These are phyloP conservation scores for Arthroderma sp. DNA, from an alignment of 2,329 filamentous ascomycete species.

Conservation along the genomic window DNA sequence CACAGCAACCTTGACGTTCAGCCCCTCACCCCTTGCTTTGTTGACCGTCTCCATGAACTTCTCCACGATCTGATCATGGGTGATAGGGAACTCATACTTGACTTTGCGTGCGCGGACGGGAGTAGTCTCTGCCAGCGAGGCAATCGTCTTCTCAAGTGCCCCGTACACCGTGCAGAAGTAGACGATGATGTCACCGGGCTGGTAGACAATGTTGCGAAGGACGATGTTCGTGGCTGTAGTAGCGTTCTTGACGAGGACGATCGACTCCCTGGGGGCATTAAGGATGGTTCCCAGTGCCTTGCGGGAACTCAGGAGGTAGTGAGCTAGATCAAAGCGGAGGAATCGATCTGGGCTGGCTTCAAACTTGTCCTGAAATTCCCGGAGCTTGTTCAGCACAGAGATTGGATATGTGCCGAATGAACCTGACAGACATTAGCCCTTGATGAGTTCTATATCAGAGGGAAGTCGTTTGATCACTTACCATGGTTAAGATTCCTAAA, in stretches of 20 bases:
- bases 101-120: slow-evolving; percentile 44
- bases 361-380: slow-evolving; percentile 51
- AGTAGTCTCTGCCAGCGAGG: slow-evolving; percentile 59
- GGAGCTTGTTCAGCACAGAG: slow-evolving; percentile 47
- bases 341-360: slow-evolving; percentile 65
- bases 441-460: neutral
- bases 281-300: slow-evolving; percentile 53
- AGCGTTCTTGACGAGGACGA: slow-evolving; percentile 72
- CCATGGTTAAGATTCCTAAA: slow-evolving; percentile 63
- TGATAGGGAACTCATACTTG: slow-evolving; percentile 53
- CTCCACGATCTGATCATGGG: slow-evolving; percentile 53
- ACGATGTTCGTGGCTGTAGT: slow-evolving; percentile 60
- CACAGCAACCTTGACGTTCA: slow-evolving; percentile 54
- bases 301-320: slow-evolving; percentile 52
- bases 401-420: slow-evolving; percentile 69
- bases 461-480: neutral
- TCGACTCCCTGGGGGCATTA: slow-evolving; percentile 50
- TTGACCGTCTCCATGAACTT: slow-evolving; percentile 50
- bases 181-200: slow-evolving; percentile 58
- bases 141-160: slow-evolving; percentile 60
- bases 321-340: slow-evolving; percentile 56
- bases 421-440: slow-evolving; percentile 24
- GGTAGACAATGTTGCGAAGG: slow-evolving; percentile 60
- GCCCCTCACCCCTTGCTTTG: slow-evolving; percentile 39
- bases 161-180: slow-evolving; percentile 71